A percentile compares a stretch with the other conserved stretches of the same genome.
Conservation (phyloP, 176 grass and related monocot genomes). For the Rhynchospora pubera region DNA sequence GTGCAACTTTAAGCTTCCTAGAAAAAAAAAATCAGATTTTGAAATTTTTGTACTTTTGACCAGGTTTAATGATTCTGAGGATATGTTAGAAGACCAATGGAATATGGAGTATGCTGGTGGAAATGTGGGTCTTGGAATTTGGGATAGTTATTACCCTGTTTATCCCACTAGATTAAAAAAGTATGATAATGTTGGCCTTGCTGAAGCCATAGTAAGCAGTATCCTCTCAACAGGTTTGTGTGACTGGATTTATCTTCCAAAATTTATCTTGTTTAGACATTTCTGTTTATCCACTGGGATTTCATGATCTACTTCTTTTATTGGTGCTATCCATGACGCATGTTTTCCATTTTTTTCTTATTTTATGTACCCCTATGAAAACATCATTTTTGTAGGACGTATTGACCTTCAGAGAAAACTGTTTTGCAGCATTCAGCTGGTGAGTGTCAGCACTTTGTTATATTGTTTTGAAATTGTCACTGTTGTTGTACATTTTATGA, state of each 20-base stretch:
- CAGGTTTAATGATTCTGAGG: slow-evolving; percentile 95
- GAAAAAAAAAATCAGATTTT: slow-evolving; percentile 8
- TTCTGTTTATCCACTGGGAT: neutral
- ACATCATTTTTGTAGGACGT: slow-evolving; percentile 48
- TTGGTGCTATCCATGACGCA: neutral
- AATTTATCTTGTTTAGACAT: slow-evolving; percentile 4
- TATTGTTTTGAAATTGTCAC: neutral
- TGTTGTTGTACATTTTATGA: neutral
- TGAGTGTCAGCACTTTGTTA: slow-evolving; percentile 22
- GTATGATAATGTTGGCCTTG: slow-evolving; percentile 79
- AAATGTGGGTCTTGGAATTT: slow-evolving; percentile 60
- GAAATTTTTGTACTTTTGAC: slow-evolving; percentile 12
- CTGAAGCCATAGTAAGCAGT: slow-evolving; percentile 81
- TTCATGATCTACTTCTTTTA: neutral
- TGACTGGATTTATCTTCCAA: slow-evolving; percentile 15
- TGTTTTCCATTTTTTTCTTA: neutral
- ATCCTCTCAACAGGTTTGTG: slow-evolving; percentile 80
- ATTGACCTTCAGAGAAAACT: slow-evolving; percentile 93
- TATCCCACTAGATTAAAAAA: slow-evolving; percentile 73
- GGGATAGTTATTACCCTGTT: slow-evolving; percentile 69
- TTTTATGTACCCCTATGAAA: neutral
- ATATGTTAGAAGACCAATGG: slow-evolving; percentile 93
- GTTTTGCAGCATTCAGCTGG: slow-evolving; percentile 97
- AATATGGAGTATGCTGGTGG: slow-evolving; percentile 58
- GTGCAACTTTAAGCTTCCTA: neutral